Conservation (phyloP, 306 rosid species). For the Styphnolobium japonicum region DNA sequence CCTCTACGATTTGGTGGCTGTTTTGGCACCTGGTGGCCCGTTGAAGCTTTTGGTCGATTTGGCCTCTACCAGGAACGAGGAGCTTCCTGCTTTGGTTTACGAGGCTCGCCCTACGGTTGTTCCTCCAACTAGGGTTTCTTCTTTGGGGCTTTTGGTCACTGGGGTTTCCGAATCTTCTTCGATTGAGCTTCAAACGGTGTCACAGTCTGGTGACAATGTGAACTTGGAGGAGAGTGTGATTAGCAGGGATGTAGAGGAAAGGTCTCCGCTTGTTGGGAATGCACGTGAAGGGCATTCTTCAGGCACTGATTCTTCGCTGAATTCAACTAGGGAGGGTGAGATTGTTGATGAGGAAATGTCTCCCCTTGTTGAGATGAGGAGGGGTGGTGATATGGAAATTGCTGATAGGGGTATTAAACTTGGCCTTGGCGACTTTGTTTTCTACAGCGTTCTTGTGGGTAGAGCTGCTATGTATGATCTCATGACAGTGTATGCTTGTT, state of each 20-base stretch:
- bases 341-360: slow-evolving; percentile 55
- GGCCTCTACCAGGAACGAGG: slow-evolving; percentile 83
- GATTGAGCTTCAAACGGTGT: slow-evolving; percentile 69
- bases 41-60: slow-evolving; percentile 82
- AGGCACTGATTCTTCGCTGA: slow-evolving; percentile 38
- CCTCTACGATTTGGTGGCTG: slow-evolving; percentile 81
- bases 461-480: slow-evolving; percentile 99
- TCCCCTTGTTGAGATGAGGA: slow-evolving; percentile 62
- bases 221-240: slow-evolving; percentile 16
- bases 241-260: slow-evolving; percentile 42
- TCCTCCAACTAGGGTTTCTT: no score
- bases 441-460: slow-evolving; percentile 95
- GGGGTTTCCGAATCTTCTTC: slow-evolving; percentile 62
- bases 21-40: slow-evolving; percentile 93
- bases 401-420: slow-evolving; percentile 74
- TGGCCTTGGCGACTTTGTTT: slow-evolving; percentile 91
- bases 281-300: slow-evolving; percentile 28
- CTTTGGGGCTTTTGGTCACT: slow-evolving; percentile 52
- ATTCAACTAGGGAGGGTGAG: slow-evolving; percentile 44
- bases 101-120: slow-evolving; percentile 85
- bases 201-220: slow-evolving; percentile 10
- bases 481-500: slow-evolving; percentile 95
- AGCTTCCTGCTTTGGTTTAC: slow-evolving; percentile 83
- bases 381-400: slow-evolving; percentile 40
- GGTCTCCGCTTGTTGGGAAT: slow-evolving; percentile 56